Evolutionary conservation across 2,329 filamentous ascomycete species (phyloP), one percentile per base, ranked within the genome.

Genomic region (Cordyceps cateniannulata): DNA sequence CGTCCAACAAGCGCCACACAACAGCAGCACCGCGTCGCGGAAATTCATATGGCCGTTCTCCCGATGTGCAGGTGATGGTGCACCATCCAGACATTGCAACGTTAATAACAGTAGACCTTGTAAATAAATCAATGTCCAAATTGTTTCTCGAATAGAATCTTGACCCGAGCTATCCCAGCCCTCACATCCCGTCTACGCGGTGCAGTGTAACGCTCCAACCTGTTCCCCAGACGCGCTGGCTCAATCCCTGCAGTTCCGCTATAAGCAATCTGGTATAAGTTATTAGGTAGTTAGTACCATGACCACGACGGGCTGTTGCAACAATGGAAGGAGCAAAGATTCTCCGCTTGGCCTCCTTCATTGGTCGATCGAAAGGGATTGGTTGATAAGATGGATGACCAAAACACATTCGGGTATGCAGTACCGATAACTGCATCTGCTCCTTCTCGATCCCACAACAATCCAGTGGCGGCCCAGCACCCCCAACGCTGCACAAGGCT

Each of bases 31-130:
- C 48, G 54, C 40, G 60, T 47, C 48, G 29, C 60, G 54, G 60
- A 62, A 48, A 58, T 62, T 62, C 49, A 38, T 59, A 62, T 16
- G 40, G 54, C 60, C 60, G 60, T 42, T n/a, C 48, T 12, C 27
- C 60, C 60, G 54, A 54, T 47, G 16, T 35, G 8, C 47, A 58
- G 25, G 4, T 32, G 7, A 9, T 45, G 6, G 29, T 49, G 9
- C 45, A n/a, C 29, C 22, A 47, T 42, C 55, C 29, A 44, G 24
- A 14, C 45, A 20, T 49, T n/a, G 22, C 18, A 40, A n/a, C 9
- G 20, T 32, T 20, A n/a, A 32, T 20, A 24, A 45, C n/a, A 45
- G 40, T 5, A 45, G 20, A 22, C 42, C n/a, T n/a, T 20, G n/a
- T n/a, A 6, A 12, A 2, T 45, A 5, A 7, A 16, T 24, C 22